Conservation (phyloP, 2,329 filamentous ascomycete species). For the Calonectria hawksworthii region DNA sequence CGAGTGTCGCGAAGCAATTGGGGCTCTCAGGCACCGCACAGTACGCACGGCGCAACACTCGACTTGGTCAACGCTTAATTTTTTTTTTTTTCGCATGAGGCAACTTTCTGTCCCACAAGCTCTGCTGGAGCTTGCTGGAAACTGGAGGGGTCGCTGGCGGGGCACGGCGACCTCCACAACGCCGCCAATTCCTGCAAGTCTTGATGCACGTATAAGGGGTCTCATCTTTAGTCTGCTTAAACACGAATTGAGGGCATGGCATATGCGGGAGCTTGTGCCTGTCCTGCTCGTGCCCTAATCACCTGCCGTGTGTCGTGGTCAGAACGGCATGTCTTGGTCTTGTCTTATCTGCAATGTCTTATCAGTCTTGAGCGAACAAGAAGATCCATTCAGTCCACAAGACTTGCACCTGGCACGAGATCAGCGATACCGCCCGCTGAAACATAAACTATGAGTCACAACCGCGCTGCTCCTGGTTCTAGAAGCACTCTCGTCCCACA, state of each 20-base stretch:
- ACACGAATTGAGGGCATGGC: constrained; percentile 1
- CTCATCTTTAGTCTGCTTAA: constrained; percentile 1
- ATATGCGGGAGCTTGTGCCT: not conserved
- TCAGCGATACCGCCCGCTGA: constrained; percentile 6
- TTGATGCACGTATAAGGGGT: constrained; percentile 17
- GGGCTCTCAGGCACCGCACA: not conserved
- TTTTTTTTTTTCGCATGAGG: not conserved
- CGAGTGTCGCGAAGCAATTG: not conserved
- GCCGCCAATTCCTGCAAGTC: constrained; percentile 2
- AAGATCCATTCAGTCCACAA: not conserved
- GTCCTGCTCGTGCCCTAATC: not conserved
- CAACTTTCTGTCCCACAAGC: not conserved
- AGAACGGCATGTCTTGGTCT: not conserved
- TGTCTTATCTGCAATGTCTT: not conserved
- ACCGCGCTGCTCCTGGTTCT: constrained; percentile 11
- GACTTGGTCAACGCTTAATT: not conserved
- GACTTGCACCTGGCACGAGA: not conserved
- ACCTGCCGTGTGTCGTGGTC: not conserved
- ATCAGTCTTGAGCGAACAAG: not conserved
- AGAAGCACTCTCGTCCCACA: constrained; percentile 24
- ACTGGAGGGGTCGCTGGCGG: constrained; percentile 29
- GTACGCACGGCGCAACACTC: not conserved
- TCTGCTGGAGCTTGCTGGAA: constrained; percentile 14
- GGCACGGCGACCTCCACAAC: constrained; percentile 26
- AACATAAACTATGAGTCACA: constrained; percentile 21